Conservation (phyloP, 768 basidiomycete species). For the Trametes cubensis region DNA sequence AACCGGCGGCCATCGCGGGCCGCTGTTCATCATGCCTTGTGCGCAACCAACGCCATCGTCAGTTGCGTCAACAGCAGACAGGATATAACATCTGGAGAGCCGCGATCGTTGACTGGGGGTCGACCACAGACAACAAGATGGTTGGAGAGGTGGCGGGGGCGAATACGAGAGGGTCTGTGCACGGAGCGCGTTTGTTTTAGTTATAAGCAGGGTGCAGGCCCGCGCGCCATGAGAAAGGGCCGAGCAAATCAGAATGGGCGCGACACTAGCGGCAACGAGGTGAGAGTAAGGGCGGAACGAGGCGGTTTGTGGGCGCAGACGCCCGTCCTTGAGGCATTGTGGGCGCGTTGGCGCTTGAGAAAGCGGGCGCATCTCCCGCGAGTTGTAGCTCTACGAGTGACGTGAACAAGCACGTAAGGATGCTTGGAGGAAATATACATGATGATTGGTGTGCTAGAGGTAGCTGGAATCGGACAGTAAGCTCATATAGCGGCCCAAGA, state of each 20-base stretch:
- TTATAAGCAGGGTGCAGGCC: constrained; percentile 7
- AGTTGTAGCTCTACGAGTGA: neutral
- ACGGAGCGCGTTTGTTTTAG: neutral
- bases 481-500: neutral
- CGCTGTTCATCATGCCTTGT: neutral
- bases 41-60: neutral
- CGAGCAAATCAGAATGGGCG: constrained; percentile 8
- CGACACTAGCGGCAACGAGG: constrained; percentile 16
- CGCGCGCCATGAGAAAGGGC: neutral
- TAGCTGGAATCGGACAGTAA: neutral
- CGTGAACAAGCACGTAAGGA: neutral
- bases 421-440: neutral
- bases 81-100: neutral
- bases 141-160: neutral
- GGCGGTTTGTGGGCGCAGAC: constrained; percentile 22
- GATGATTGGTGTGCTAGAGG: neutral
- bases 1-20: neutral
- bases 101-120: neutral
- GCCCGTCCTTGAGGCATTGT: constrained; percentile 15
- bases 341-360: constrained; percentile 2
- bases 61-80: neutral
- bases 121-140: neutral
- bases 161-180: neutral
- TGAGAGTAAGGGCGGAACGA: constrained; percentile 11
- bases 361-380: neutral